Conservation (phyloP, 78 protist genomes). For the Dictyostelium brefeldianum region DNA sequence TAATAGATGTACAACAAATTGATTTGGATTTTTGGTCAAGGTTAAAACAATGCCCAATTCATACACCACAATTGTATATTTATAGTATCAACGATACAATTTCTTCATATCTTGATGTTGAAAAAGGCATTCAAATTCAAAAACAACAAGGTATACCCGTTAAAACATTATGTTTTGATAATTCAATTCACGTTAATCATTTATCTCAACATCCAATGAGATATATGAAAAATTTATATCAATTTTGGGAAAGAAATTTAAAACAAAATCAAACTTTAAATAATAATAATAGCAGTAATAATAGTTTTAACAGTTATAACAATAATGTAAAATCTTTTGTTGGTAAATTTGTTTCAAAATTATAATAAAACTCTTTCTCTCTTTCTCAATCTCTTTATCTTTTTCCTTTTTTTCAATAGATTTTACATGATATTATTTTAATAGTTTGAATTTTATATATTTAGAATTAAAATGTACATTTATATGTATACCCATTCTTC, state of each 20-base stretch:
- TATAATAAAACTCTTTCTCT: neutral
- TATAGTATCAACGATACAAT: slow-evolving; percentile 37
- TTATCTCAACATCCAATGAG: slow-evolving; percentile 33
- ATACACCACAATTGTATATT: slow-evolving; percentile 49
- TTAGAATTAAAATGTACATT: too few species aligned
- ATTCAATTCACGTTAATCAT: slow-evolving; percentile 37
- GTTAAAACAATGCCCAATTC: slow-evolving; percentile 45
- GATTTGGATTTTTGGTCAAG: slow-evolving; percentile 40
- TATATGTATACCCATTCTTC: too few species aligned
- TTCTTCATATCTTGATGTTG: slow-evolving; percentile 31
- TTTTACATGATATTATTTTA: too few species aligned
- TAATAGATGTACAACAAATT: slow-evolving; percentile 33
- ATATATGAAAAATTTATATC: slow-evolving; percentile 29
- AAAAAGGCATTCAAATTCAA: slow-evolving; percentile 30
- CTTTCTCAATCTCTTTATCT: too few species aligned
- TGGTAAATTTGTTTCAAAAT: slow-evolving; percentile 14
- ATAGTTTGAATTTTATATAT: too few species aligned
- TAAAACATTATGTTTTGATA: slow-evolving; percentile 9
- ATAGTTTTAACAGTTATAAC: neutral
- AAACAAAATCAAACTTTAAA: neutral
- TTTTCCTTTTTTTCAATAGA: too few species aligned
- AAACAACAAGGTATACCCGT: slow-evolving; percentile 19
- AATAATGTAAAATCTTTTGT: slow-evolving; percentile 15
- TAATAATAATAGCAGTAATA: neutral
- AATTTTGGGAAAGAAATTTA: slow-evolving; percentile 37